Base-by-base conservation (phyloP, 1,284 basidiomycete genomes). In the Trichosporon inkin region DNA sequence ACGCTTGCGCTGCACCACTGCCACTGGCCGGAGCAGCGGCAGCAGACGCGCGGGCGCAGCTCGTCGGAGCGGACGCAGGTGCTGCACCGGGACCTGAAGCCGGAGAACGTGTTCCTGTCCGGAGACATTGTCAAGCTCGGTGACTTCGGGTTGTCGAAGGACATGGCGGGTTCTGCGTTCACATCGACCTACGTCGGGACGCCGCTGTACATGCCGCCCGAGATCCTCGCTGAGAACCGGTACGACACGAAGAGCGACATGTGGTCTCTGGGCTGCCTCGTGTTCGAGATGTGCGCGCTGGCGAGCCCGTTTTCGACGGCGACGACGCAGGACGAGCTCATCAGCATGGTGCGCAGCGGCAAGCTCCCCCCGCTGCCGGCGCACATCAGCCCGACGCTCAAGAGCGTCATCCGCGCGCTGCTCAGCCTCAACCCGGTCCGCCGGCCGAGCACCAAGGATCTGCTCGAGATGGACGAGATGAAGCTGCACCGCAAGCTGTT, bases 191-290 rank as follows among this genome's bases (percentile, higher is more conserved):
- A 97, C 66, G 95, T 98, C 64, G 94, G 95, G 54, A 98, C 94
- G 10, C 95, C 95, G 2, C 94, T 97, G 71, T 98, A 99, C 79
- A 98, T 99, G 94, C 94, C 92, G 1, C 94, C 95, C 0, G 94
- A 98, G 78, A 83, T 98, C 20, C 92, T 97, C 82, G 90, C 92
- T 76, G 93, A 96, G 71, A 92, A 91, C 73, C 86, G 89, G 6
- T 99, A 99, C 78, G 95, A 98, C 79, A 89, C 90, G 19, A 98
- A 97, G 79, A 93, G 90, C 0, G 94, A 99, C 72, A 96, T 99
- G 54, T 99, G 95, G 95, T 94, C 92, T 11, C 83, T 98, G 36
- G 95, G 94, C 1, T 99, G 95, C 77, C 82, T 98, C 40, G 90
- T 97, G 38, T 98, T 90, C 75, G 94, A 98, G 79, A 84, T 98